These are phyloP conservation scores for Skeletonema grethae DNA, from an alignment of 108 stramenopile genomes.

Conservation along the genomic window DNA sequence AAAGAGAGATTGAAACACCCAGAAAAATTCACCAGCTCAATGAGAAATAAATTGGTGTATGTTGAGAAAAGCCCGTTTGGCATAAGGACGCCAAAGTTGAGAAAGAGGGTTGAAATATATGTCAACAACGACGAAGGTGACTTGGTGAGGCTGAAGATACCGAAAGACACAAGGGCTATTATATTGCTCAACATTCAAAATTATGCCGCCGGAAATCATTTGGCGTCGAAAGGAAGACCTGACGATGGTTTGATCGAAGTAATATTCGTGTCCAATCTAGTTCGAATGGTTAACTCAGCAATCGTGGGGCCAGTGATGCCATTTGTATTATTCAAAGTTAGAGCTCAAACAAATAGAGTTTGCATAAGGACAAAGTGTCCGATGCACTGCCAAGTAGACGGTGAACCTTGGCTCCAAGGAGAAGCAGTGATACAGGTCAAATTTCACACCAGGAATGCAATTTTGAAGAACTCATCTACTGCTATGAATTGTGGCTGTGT, in stretches of 20 bases:
- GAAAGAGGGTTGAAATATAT: conserved; percentile 33
- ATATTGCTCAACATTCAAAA: conserved; percentile 56
- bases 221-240: conserved; percentile 42
- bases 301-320: conserved; percentile 36
- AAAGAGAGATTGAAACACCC: conserved; percentile 57
- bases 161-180: conserved; percentile 43
- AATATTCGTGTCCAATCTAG: conserved; percentile 52
- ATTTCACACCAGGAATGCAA: conserved; percentile 45
- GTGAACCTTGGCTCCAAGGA: conserved; percentile 76
- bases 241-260: conserved; percentile 58
- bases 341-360: conserved; percentile 47
- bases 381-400: conserved; percentile 73
- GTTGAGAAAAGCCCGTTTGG: conserved; percentile 49
- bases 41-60: conserved; percentile 64
- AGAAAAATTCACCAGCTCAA: conserved; percentile 59
- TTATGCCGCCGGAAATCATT: conserved; percentile 51
- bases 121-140: conserved; percentile 42
- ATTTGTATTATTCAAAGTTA: conserved; percentile 43
- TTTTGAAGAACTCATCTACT: conserved; percentile 29
- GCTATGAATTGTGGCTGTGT: conserved; percentile 29
- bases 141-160: conserved; percentile 38
- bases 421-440: conserved; percentile 45
- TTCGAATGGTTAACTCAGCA: conserved; percentile 29
- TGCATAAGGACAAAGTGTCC: conserved; percentile 42
- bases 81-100: conserved; percentile 42